A percentile compares a stretch with the other conserved stretches of the same genome.
Conservation (phyloP, 305 asterid species). For the Solanum hybrid region DNA sequence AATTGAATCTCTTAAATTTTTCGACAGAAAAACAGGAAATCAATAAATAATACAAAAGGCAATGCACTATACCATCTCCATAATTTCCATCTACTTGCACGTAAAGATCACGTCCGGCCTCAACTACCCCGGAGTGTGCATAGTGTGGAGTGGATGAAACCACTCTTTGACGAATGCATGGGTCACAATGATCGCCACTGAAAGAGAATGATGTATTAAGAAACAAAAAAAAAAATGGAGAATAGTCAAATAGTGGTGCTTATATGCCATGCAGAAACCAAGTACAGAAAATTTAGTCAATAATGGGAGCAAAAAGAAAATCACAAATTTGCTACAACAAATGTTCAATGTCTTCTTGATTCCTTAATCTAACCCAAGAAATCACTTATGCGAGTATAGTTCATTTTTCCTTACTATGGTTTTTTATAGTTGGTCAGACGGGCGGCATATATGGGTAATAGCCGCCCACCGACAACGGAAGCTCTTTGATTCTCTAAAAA, state of each 20-base stretch:
- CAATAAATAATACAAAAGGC: background rate
- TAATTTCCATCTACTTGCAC: constrained; percentile 15
- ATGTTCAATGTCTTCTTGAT: background rate
- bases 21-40: background rate
- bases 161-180: background rate
- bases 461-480: background rate
- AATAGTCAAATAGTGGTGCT: background rate
- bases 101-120: constrained; percentile 24
- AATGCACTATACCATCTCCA: constrained; percentile 7
- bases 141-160: constrained; percentile 11
- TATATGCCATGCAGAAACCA: background rate
- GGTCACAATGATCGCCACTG: constrained; percentile 1
- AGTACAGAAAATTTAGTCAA: background rate
- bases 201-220: background rate
- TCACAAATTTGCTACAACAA: background rate
- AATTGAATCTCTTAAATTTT: background rate
- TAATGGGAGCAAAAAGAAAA: background rate
- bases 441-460: background rate
- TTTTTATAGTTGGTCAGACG: background rate
- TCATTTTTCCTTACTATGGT: background rate
- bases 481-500: background rate
- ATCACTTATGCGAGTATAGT: background rate
- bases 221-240: background rate
- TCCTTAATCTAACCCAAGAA: background rate
- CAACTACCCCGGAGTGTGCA: constrained; percentile 25